Base-by-base conservation (phyloP, 108 stramenopile species). In the Poteriospumella lacustris region DNA sequence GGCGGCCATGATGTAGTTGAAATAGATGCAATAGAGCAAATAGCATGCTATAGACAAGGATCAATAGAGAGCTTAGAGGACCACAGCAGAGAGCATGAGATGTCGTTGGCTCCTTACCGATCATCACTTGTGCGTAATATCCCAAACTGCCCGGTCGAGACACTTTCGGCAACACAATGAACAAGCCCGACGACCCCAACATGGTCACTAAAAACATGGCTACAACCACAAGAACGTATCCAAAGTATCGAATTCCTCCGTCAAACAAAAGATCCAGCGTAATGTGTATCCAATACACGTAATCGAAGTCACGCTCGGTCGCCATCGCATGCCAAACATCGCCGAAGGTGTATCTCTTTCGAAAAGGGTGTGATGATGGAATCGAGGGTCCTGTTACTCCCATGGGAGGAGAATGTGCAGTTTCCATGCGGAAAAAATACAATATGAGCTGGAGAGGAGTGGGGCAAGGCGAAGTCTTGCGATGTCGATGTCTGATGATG, bases 261-360 rank as follows among this genome's bases (percentile, higher is more conserved):
- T 64, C 60, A 31, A 64, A 5, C 31, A 33, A 19, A 12, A 64
- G 28, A 64, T 64, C 60, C 9, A 64, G 36, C 3, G 36, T 64
- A 33, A 64, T 24, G 9, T 64, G 60, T 34, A 64, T 31, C 60
- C 60, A 64, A 64, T 34, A 64, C 3, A 64, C 36, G 24, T 64
- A 64, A 64, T 64, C 31, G 36, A 64, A 64, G 36, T 64, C 3
- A 34, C 31, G 15, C 3, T 64, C 60, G 24, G 3, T 64, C 36
- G 28, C 3, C 24, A 24, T 24, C 36, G 60, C 60, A 12, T 64
- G 60, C 31, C 60, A 19, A 24, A 64, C 60, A 64, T 64, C 60
- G 36, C 24, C 3, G 28, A 64, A 64, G 15, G 60, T 64, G 5
- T 12, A 64, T 64, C 36, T 52, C 19, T 52, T 9, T 52, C 47